Conservation (phyloP, 1,284 basidiomycete species). For the Cryptococcus sp. region DNA sequence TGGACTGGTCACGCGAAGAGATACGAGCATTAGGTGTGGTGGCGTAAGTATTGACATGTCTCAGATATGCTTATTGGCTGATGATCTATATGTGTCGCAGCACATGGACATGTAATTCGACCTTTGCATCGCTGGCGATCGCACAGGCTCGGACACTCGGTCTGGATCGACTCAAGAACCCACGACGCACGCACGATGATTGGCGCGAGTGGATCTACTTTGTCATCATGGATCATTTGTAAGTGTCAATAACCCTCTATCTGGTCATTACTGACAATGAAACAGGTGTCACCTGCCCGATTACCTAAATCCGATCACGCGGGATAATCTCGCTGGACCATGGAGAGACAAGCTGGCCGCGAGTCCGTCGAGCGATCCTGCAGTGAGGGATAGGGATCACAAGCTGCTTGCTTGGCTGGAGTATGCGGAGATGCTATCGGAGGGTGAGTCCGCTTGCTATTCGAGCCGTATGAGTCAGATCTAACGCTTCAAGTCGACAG, state of each 20-base stretch:
- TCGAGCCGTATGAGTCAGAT: no score
- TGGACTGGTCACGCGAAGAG: slow-evolving; percentile 45
- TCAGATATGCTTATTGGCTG: background rate
- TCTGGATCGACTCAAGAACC: slow-evolving; percentile 30
- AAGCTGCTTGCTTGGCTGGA: slow-evolving; percentile 53
- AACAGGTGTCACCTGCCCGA: slow-evolving; percentile 37
- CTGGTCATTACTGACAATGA: background rate
- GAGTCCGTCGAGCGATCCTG: slow-evolving; percentile 31
- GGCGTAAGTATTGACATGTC: slow-evolving; percentile 28
- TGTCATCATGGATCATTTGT: slow-evolving; percentile 50
- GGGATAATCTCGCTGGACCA: slow-evolving; percentile 31
- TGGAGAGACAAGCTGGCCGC: slow-evolving; percentile 45
- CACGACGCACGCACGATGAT: slow-evolving; percentile 39
- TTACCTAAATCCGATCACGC: slow-evolving; percentile 35
- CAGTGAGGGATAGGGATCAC: slow-evolving; percentile 45
- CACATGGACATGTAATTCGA: slow-evolving; percentile 47
- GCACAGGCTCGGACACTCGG: slow-evolving; percentile 39
- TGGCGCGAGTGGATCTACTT: slow-evolving; percentile 52
- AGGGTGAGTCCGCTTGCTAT: slow-evolving; percentile 28
- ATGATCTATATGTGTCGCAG: slow-evolving; percentile 13
- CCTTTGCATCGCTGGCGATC: slow-evolving; percentile 39
- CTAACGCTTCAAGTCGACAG: background rate
- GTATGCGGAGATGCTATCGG: slow-evolving; percentile 46
- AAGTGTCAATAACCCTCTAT: slow-evolving; percentile 13
- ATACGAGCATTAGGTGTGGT: slow-evolving; percentile 45